Base-by-base conservation (phyloP, 2,329 filamentous ascomycete species). In the Aureobasidium sp. region DNA sequence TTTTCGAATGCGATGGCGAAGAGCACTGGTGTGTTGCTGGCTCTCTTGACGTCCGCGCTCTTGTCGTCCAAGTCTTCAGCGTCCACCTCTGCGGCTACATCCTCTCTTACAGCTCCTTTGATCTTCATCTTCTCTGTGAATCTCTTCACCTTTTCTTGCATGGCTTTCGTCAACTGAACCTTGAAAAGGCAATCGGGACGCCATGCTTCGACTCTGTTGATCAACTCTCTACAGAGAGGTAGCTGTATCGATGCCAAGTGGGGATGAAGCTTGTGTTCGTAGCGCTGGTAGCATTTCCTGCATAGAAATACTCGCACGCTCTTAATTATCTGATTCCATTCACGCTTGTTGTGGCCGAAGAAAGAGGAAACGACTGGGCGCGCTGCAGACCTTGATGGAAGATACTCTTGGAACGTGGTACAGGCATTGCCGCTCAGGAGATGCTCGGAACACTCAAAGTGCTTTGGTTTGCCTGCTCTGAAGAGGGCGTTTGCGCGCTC, bases 261-360 rank as follows among this genome's bases (percentile, higher is more conserved):
- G 3, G n/a, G n/a, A 6, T n/a, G 15, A 3, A 44, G 39, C 39
- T 44, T 53, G 34, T 52, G 47, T 20, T 36, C 36, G 42, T 20
- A 17, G 22, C 29, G 48, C 34, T 62, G 60, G 25, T 62, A 62
- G 51, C 48, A 49, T 42, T 56, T 62, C 5, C 60, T 29, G 41
- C 60, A 62, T 20, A 55, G 15, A 3, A 45, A 31, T 2, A 62
- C 41, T 29, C 48, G 48, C 11, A 39, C 48, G 15, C 31, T 25
- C 25, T 47, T 47, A n/a, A 29, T n/a, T 4, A 62, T 48, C 7
- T 62, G 60, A n/a, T 27, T 45, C 60, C 60, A 62, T 3, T 56
- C 41, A 27, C 37, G 29, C 51, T 62, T 62, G 49, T 62, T 62
- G 49, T 62, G 60, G 6, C 60, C 60, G 15, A 62, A 62, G 49